phyloP scores from a whole-genome alignment of 352 stramenopile species.

The Globisporangium ultimum region DNA sequence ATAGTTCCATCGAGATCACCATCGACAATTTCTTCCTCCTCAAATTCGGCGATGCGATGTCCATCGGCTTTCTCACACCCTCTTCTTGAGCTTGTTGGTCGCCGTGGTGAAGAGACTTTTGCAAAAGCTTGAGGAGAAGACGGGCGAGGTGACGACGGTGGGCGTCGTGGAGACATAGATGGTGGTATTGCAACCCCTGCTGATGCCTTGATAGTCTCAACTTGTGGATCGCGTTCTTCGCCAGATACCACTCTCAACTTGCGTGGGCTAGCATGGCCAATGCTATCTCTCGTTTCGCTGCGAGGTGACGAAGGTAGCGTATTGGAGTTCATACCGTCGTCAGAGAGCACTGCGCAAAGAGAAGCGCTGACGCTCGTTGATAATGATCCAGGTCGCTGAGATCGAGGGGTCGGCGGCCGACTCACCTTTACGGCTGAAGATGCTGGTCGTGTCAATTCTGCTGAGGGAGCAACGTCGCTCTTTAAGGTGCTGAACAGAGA shows the following conservation, averaged over 20 bases:
- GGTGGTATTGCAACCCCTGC: neutral
- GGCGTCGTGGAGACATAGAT: neutral
- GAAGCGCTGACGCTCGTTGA: neutral
- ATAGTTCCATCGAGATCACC: slow-evolving; percentile 10
- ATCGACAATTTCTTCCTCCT: slow-evolving; percentile 39
- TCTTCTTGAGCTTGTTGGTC: neutral
- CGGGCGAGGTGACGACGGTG: neutral
- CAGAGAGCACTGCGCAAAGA: neutral
- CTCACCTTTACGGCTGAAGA: neutral
- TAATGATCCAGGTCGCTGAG: slow-evolving; percentile 9
- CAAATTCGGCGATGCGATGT: slow-evolving; percentile 29
- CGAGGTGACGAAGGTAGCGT: neutral
- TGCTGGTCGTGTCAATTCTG: neutral
- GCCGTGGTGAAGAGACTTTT: slow-evolving; percentile 9
- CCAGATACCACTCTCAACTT: slow-evolving; percentile 14
- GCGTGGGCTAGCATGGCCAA: slow-evolving; percentile 24
- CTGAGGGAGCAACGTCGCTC: slow-evolving; percentile 6
- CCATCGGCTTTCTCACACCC: neutral
- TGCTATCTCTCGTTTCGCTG: neutral
- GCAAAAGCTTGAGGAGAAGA: slow-evolving; percentile 5
- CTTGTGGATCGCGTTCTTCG: slow-evolving; percentile 3
- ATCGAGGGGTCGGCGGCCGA: slow-evolving; percentile 22
- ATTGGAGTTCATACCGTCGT: neutral
- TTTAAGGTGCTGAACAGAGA: slow-evolving; percentile 4
- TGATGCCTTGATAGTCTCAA: slow-evolving; percentile 6